phyloP scores from a whole-genome alignment of 352 stramenopile genomes.

The Globisporangium polare region DNA sequence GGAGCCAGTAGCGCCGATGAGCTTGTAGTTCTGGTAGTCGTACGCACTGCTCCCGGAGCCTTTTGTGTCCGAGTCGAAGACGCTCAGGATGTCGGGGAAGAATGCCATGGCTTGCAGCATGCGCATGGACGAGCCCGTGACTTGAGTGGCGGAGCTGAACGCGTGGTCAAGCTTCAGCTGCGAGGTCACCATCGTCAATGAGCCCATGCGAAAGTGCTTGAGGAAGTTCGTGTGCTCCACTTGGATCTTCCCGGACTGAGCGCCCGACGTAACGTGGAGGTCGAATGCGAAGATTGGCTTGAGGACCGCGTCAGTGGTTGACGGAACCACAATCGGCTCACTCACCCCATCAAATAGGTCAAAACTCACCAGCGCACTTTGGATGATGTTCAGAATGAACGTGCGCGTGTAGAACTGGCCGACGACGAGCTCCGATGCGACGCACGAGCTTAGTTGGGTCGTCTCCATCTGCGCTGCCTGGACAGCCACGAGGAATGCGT shows the following conservation, averaged over 20 bases:
- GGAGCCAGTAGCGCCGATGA: constrained; percentile 28
- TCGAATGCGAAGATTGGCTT: constrained; percentile 24
- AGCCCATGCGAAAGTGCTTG: constrained; percentile 21
- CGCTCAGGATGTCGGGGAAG: constrained; percentile 32
- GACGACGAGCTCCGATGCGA: constrained; percentile 32
- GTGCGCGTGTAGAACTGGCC: constrained; percentile 37
- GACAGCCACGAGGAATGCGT: constrained; percentile 37
- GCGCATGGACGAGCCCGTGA: constrained; percentile 32
- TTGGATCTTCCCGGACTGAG: neutral
- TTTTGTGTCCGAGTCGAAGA: constrained; percentile 12
- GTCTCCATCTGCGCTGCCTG: constrained; percentile 27
- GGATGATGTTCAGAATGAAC: constrained; percentile 30
- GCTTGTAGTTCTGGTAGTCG: constrained; percentile 34
- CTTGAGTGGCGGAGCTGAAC: constrained; percentile 14
- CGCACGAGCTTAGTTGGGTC: constrained; percentile 30
- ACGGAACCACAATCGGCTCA: constrained; percentile 19
- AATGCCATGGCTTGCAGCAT: constrained; percentile 39
- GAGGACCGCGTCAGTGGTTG: constrained; percentile 16
- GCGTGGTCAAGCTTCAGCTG: constrained; percentile 32
- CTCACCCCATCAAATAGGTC: constrained; percentile 8
- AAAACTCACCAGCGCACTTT: constrained; percentile 15
- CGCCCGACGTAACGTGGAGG: constrained; percentile 28
- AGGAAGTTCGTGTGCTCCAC: constrained; percentile 15
- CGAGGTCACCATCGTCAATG: constrained; percentile 13
- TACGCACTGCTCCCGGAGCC: neutral